Conservation (phyloP, 2,329 filamentous ascomycete genomes). For the Ciborinia camelliae region DNA sequence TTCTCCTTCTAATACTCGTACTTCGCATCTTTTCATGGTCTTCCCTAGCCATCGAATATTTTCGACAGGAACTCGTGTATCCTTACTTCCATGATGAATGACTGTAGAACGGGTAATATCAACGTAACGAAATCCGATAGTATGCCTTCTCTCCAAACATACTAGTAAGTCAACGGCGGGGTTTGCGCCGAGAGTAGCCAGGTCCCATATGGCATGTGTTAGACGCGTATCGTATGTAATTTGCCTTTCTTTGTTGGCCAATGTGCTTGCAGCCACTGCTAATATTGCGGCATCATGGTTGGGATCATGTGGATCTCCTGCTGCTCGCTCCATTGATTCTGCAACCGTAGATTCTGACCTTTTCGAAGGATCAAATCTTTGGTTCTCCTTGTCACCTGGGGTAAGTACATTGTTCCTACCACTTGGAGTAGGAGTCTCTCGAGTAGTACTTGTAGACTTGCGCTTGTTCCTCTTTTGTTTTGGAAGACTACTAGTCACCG, state of each 20-base stretch:
- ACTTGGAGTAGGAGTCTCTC: constrained; percentile 38
- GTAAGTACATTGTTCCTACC: constrained; percentile 39
- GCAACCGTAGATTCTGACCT: constrained; percentile 34
- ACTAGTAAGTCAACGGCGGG: constrained; percentile 90
- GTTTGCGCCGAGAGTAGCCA: constrained; percentile 87
- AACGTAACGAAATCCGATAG: constrained; percentile 94
- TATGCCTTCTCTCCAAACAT: constrained; percentile 84
- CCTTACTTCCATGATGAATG: constrained; percentile 89
- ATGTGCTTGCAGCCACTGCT: constrained; percentile 55
- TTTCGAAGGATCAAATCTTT: constrained; percentile 33
- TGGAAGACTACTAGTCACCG: constrained; percentile 73
- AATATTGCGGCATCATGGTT: constrained; percentile 37
- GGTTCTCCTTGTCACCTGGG: constrained; percentile 37
- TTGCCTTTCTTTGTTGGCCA: constrained; percentile 69
- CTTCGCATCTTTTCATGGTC: constrained; percentile 89
- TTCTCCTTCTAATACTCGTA: constrained; percentile 84
- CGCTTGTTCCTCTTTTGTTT: constrained; percentile 62
- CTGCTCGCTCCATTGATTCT: constrained; percentile 31
- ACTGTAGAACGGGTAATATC: constrained; percentile 89
- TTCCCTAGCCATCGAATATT: constrained; percentile 95
- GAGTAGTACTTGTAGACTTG: constrained; percentile 45
- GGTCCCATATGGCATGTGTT: constrained; percentile 90
- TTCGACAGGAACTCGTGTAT: constrained; percentile 88
- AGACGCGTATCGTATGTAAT: constrained; percentile 77
- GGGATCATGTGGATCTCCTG: constrained; percentile 32